These are phyloP conservation scores for Claviceps citrina DNA, from an alignment of 2,329 filamentous ascomycete species.

Conservation along the genomic window DNA sequence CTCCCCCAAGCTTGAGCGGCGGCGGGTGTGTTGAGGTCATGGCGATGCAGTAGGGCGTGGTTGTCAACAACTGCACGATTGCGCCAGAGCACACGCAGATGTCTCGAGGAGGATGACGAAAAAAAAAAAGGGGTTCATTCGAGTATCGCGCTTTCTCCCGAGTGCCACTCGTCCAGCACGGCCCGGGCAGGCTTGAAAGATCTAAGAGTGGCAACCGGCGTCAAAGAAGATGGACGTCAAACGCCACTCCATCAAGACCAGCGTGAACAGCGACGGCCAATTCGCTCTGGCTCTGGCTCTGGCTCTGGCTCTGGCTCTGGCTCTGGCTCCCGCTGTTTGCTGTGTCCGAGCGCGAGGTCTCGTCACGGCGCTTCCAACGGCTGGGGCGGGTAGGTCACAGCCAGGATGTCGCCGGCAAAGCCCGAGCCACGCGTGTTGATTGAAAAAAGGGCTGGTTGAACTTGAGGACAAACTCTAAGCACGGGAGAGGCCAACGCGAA, in stretches of 20 bases:
- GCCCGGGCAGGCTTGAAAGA: not conserved
- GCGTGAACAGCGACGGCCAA: not conserved
- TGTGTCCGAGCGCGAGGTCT: not conserved
- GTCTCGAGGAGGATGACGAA: not conserved
- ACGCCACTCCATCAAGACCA: conserved; percentile 1
- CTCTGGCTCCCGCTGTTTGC: not conserved
- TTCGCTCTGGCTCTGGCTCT: no score
- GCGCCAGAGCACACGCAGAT: not conserved
- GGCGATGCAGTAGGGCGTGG: conserved; percentile 1
- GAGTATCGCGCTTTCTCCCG: not conserved
- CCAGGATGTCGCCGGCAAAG: not conserved
- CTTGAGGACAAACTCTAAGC: no score
- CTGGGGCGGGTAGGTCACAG: not conserved
- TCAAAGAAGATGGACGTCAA: not conserved
- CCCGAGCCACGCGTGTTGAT: not conserved
- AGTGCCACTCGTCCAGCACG: not conserved
- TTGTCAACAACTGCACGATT: not conserved
- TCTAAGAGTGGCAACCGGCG: not conserved
- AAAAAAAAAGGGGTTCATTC: not conserved
- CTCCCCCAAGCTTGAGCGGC: conserved; percentile 15
- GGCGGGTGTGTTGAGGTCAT: conserved; percentile 17
- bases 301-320: not conserved
- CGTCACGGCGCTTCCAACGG: not conserved
- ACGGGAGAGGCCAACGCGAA: not conserved
- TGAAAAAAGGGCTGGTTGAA: no score